Evolutionary conservation across 345 rosid genomes (phyloP).

Genomic region (Eucalyptus victrix): DNA sequence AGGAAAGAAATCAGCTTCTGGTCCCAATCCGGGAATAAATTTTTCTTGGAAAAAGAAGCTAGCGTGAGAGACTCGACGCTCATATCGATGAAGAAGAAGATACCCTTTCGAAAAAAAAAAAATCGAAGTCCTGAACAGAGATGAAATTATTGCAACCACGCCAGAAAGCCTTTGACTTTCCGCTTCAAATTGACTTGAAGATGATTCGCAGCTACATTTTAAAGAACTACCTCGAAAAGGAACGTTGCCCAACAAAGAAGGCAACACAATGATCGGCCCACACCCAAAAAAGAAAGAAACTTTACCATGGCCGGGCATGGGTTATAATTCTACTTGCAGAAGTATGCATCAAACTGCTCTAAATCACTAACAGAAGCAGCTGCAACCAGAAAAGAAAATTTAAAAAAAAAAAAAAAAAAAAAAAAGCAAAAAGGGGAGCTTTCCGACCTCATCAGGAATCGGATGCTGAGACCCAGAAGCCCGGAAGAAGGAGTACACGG

Average conservation of each 20-base stretch:
- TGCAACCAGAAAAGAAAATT: background rate
- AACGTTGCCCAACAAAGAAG: background rate
- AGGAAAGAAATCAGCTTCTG: background rate
- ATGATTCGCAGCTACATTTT: background rate
- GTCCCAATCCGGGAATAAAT: background rate
- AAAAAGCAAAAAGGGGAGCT: background rate
- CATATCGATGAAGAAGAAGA: background rate
- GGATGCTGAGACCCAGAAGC: constrained; percentile 52
- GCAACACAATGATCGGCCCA: background rate
- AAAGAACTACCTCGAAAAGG: background rate
- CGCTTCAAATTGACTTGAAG: background rate
- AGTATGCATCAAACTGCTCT: background rate
- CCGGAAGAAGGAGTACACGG: constrained; percentile 19
- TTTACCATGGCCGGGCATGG: background rate
- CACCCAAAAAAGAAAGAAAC: background rate
- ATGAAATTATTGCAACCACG: background rate
- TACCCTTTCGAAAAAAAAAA: background rate
- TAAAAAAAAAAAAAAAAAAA: background rate
- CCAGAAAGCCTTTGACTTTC: background rate
- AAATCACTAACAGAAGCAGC: background rate
- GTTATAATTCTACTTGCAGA: background rate
- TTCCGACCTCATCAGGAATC: constrained; percentile 44
- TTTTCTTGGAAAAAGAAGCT: background rate
- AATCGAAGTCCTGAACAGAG: background rate
- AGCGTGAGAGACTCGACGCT: background rate